Conservation (phyloP, 305 asterid species). For the Fraxinus paxiana region DNA sequence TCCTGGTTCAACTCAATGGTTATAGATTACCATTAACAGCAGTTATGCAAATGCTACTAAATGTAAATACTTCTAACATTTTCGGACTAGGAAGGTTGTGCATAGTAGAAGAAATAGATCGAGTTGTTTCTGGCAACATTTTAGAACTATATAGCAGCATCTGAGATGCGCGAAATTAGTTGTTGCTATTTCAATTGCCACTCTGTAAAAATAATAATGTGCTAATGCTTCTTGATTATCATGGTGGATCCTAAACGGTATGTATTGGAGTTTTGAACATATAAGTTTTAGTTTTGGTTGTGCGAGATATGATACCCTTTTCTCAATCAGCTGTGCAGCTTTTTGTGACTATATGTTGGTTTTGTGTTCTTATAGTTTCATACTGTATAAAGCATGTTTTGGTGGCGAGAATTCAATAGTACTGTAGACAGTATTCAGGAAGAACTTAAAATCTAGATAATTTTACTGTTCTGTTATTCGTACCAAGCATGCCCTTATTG, state of each 20-base stretch:
- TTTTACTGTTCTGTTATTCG: not conserved
- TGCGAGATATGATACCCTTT: not conserved
- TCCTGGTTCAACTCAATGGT: not conserved
- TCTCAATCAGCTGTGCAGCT: not conserved
- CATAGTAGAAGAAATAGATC: conserved; percentile 44
- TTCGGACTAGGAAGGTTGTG: conserved; percentile 46
- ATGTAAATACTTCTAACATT: conserved; percentile 51
- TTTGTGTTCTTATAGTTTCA: not conserved
- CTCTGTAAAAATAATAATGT: conserved; percentile 26
- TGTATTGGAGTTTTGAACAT: not conserved
- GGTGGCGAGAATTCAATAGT: not conserved
- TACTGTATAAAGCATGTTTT: not conserved
- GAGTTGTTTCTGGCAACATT: conserved; percentile 17
- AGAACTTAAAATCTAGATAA: not conserved
- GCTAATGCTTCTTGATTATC: conserved; percentile 25
- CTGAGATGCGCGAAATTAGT: conserved; percentile 21
- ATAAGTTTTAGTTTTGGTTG: conserved; percentile 21
- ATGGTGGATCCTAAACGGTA: conserved; percentile 17
- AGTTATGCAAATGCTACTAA: conserved; percentile 30
- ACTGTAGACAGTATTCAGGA: not conserved
- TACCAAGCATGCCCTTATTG: not conserved
- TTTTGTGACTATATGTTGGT: not conserved
- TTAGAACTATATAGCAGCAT: conserved; percentile 28
- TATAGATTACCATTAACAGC: conserved; percentile 23
- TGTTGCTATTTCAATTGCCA: conserved; percentile 31